A percentile compares a stretch with the other conserved stretches of the same genome.
These are phyloP conservation scores for Daldinia caldariorum DNA, from an alignment of 495 filamentous ascomycete species.

Conservation along the genomic window DNA sequence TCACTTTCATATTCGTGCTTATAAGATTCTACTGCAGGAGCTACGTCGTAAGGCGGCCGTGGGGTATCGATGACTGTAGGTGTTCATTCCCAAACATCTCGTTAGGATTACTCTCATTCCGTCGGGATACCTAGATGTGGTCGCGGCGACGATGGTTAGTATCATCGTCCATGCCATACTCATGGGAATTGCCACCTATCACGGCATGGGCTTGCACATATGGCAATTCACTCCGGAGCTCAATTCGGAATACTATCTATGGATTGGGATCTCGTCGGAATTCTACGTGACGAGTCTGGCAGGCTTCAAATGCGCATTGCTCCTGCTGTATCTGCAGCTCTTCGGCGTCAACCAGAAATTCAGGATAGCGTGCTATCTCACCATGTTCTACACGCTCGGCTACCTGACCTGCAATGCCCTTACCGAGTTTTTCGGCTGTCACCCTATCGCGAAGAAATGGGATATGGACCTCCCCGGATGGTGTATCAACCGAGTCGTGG, in stretches of 20 bases:
- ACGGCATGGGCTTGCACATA: slow-evolving; percentile 49
- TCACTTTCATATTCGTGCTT: slow-evolving; percentile 46
- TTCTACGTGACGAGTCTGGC: slow-evolving; percentile 52
- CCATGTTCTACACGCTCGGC: slow-evolving; percentile 54
- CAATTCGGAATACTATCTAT: slow-evolving; percentile 49
- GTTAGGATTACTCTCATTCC: slow-evolving; percentile 13
- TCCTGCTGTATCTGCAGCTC: slow-evolving; percentile 54
- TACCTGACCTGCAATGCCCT: slow-evolving; percentile 56
- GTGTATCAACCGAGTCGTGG: slow-evolving; percentile 50
- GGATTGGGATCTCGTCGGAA: slow-evolving; percentile 52
- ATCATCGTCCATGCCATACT: slow-evolving; percentile 43
- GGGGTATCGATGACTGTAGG: slow-evolving; percentile 46
- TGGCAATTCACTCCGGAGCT: slow-evolving; percentile 49
- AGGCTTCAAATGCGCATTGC: slow-evolving; percentile 54
- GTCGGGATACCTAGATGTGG: slow-evolving; percentile 33
- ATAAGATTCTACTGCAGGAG: slow-evolving; percentile 45
- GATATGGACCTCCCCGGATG: slow-evolving; percentile 46
- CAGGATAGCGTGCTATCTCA: slow-evolving; percentile 51
- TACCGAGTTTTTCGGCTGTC: slow-evolving; percentile 53
- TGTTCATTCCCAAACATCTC: neutral
- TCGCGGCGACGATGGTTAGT: slow-evolving; percentile 44
- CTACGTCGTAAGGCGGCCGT: slow-evolving; percentile 34
- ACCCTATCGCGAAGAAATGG: slow-evolving; percentile 54
- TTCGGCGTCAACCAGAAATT: slow-evolving; percentile 52
- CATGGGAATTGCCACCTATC: slow-evolving; percentile 47